Conservation (phyloP, 192 early-diverging fungal species). For the Coemansia sp. region DNA sequence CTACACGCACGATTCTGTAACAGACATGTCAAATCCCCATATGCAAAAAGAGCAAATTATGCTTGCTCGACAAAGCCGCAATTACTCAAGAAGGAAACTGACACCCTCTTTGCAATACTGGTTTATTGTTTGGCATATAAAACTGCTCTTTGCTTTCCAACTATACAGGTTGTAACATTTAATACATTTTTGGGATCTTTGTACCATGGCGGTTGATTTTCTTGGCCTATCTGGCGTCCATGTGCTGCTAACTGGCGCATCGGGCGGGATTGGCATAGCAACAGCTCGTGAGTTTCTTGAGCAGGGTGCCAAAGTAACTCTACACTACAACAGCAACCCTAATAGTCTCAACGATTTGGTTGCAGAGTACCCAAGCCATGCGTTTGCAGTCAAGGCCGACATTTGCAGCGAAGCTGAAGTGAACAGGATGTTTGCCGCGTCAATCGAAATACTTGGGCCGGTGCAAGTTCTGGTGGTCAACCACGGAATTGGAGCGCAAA, state of each 20-base stretch:
- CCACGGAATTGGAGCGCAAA: slow-evolving; percentile 61
- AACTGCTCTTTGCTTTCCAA: background rate
- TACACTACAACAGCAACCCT: slow-evolving; percentile 55
- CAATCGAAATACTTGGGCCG: slow-evolving; percentile 35
- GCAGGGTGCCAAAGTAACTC: slow-evolving; percentile 52
- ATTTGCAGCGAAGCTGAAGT: slow-evolving; percentile 50
- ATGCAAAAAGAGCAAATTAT: no score
- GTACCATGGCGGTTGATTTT: slow-evolving; percentile 19
- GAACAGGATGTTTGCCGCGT: slow-evolving; percentile 8
- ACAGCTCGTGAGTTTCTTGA: slow-evolving; percentile 51
- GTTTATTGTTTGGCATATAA: background rate
- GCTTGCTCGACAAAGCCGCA: no score
- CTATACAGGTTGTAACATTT: background rate
- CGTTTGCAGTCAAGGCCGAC: slow-evolving; percentile 32
- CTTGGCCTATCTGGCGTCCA: slow-evolving; percentile 44
- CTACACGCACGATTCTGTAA: no score
- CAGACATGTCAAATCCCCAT: no score
- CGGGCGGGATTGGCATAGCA: slow-evolving; percentile 58
- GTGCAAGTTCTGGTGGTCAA: slow-evolving; percentile 55
- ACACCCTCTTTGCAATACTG: background rate
- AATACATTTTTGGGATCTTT: background rate
- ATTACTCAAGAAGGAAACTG: background rate
- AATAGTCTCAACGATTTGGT: slow-evolving; percentile 29
- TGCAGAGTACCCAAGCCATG: slow-evolving; percentile 20
- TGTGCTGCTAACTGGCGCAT: slow-evolving; percentile 60